Evolutionary conservation across 163 green algal species (phyloP), one percentile per base, ranked within the genome.

Genomic region (Volvox carteri): DNA sequence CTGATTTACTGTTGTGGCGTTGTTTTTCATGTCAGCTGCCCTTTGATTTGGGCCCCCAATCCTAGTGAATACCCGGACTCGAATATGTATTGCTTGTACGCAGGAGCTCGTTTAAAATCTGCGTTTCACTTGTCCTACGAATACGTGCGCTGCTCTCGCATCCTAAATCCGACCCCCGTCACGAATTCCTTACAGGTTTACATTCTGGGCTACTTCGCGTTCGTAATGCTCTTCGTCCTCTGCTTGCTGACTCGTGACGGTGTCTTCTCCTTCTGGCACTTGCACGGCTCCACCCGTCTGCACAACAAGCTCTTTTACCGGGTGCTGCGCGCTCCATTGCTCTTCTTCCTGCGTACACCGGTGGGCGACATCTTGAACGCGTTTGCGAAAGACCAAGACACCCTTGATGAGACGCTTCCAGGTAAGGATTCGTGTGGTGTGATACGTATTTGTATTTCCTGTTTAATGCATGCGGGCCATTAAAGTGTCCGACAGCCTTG

Each of bases 311-410:
- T 95, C 11, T 94, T 94, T 67, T 50, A 48, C 35, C 85, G 87
- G 11, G 91, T 95, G 58, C 92, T 95, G 73, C 48, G 86, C 50
- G 92, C 90, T 18, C 92, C 92, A 14, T 90, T 95, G 60, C 86
- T 95, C 0, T 95, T 95, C 84, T 95, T 95, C 90, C 90, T 95
- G 86, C 86, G 92, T 56, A 95, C 92, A 19, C 92, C 92, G 33
- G 90, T 95, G 37, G 92, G 92, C 7, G 90, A 95, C 76, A 90
- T 95, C 44, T 86, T 95, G 33, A 94, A 93, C 75, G 90, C 90
- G 18, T 95, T 95, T 80, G 92, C 92, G 58, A 92, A 92, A 41
- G 92, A 95, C 84, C 80, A 88, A 60, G 89, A 91, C 60, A 90
- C 79, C 18, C 74, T 92, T 44, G 85, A 90, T 72, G 85, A 92